Percentiles rank a stretch among this genome's conserved stretches.
These are phyloP conservation scores for Trebouxia sp. DNA, from an alignment of 139 green algal species.

Conservation along the genomic window DNA sequence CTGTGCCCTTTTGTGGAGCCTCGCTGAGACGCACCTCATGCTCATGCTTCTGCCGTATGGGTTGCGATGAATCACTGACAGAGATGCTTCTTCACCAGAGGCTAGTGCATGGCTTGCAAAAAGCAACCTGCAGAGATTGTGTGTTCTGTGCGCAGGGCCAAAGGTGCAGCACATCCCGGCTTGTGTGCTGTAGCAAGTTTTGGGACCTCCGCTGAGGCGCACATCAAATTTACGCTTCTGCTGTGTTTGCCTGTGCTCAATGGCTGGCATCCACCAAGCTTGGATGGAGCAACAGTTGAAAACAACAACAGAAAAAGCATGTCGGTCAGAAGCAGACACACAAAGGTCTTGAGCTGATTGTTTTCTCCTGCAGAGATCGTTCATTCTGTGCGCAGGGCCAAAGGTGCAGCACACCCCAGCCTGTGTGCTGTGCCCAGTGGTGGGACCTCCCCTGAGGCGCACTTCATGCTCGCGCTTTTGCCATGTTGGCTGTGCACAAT, in stretches of 20 bases:
- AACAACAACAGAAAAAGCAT: no score
- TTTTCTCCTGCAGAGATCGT: no score
- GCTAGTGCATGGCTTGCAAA: conserved; percentile 19
- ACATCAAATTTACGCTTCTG: conserved; percentile 61
- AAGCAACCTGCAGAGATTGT: no score
- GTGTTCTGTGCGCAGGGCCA: neutral
- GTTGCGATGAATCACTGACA: conserved; percentile 57
- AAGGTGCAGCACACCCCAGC: conserved; percentile 40
- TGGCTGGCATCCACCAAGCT: conserved; percentile 32
- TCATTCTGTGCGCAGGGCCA: neutral
- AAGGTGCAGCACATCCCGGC: conserved; percentile 40
- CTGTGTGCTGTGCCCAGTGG: conserved; percentile 67
- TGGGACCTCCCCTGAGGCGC: conserved; percentile 63
- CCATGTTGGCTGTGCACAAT: conserved; percentile 67
- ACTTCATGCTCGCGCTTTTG: conserved; percentile 61
- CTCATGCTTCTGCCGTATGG: conserved; percentile 62
- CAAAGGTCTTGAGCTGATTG: no score
- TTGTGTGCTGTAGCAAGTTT: conserved; percentile 66
- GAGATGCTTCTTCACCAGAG: conserved; percentile 37
- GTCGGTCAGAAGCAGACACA: no score
- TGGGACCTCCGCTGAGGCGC: conserved; percentile 63
- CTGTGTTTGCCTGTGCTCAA: conserved; percentile 67
- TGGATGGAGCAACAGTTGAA: conserved; percentile 18
- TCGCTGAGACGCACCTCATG: conserved; percentile 61
- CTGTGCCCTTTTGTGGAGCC: conserved; percentile 68